These are phyloP conservation scores for Dendrocalamus sinicus DNA, from an alignment of 176 grass and related monocot species.

Conservation along the genomic window DNA sequence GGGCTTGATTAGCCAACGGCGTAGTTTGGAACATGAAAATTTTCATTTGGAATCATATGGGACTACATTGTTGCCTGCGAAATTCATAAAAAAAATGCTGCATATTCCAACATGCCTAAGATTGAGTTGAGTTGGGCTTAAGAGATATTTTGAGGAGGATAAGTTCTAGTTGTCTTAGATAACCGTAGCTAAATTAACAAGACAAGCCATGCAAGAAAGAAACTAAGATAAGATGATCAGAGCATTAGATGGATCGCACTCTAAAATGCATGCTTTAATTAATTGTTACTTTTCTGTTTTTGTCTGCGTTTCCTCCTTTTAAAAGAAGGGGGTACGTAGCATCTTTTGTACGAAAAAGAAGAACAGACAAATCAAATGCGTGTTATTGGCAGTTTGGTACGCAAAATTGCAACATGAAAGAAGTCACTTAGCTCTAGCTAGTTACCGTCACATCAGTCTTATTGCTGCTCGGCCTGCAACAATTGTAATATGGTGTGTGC, in stretches of 20 bases:
- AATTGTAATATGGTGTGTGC: background rate
- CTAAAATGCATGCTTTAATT: background rate
- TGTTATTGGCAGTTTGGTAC: slow-evolving; percentile 21
- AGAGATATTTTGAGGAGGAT: background rate
- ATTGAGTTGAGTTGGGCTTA: background rate
- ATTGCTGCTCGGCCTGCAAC: slow-evolving; percentile 14
- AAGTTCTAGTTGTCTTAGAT: background rate
- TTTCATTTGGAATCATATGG: no score
- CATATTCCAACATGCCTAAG: no score
- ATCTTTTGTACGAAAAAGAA: slow-evolving; percentile 42
- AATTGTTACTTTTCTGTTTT: background rate
- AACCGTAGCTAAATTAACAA: background rate
- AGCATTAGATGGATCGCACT: slow-evolving; percentile 48
- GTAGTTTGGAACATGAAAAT: no score
- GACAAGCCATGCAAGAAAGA: background rate
- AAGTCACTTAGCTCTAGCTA: slow-evolving; percentile 28
- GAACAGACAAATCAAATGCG: slow-evolving; percentile 11
- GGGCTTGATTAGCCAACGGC: no score
- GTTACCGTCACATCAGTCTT: slow-evolving; percentile 45
- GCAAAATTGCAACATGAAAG: slow-evolving; percentile 27
- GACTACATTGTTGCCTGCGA: no score
- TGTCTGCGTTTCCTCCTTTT: slow-evolving; percentile 2
- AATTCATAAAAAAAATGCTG: no score
- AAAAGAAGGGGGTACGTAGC: slow-evolving; percentile 12
- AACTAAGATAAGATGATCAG: slow-evolving; percentile 25